A percentile compares a stretch with the other conserved stretches of the same genome.
Conservation (phyloP, 768 basidiomycete species). For the Mycena floridula region DNA sequence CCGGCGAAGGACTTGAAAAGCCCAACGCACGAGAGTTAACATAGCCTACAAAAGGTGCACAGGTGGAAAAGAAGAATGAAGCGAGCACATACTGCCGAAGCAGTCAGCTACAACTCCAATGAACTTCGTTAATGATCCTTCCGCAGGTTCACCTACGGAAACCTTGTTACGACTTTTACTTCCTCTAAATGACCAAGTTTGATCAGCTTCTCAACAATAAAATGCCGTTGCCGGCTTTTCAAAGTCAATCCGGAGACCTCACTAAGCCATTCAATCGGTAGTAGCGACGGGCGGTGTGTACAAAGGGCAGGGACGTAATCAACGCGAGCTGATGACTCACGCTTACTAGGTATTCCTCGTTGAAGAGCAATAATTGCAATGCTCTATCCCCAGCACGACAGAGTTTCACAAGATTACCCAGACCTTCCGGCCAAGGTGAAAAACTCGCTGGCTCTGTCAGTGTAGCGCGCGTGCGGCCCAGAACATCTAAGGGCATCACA, state of each 20-base stretch:
- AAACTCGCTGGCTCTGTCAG: slow-evolving; percentile 85
- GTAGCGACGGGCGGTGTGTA: slow-evolving; percentile 89
- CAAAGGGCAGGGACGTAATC: slow-evolving; percentile 90
- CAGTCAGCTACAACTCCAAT: slow-evolving; percentile 24
- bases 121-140: slow-evolving; percentile 61
- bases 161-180: slow-evolving; percentile 81
- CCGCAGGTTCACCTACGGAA: slow-evolving; percentile 80
- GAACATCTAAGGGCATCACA: slow-evolving; percentile 90
- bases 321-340: slow-evolving; percentile 84
- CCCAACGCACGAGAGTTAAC: too few species aligned
- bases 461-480: slow-evolving; percentile 85
- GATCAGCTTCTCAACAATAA: slow-evolving; percentile 49
- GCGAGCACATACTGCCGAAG: slow-evolving; percentile 29
- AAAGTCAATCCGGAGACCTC: slow-evolving; percentile 78
- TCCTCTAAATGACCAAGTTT: slow-evolving; percentile 83
- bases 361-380: slow-evolving; percentile 92
- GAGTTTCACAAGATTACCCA: slow-evolving; percentile 73
- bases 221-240: slow-evolving; percentile 47
- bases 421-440: slow-evolving; percentile 71
- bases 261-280: slow-evolving; percentile 90
- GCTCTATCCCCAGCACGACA: slow-evolving; percentile 83
- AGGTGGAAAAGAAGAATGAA: too few species aligned
- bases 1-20: too few species aligned
- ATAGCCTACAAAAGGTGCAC: too few species aligned
- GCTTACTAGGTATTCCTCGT: slow-evolving; percentile 89